Evolutionary conservation across 1,139 yeast genomes (phyloP).

Genomic region (Suhomyces anneliseae): DNA sequence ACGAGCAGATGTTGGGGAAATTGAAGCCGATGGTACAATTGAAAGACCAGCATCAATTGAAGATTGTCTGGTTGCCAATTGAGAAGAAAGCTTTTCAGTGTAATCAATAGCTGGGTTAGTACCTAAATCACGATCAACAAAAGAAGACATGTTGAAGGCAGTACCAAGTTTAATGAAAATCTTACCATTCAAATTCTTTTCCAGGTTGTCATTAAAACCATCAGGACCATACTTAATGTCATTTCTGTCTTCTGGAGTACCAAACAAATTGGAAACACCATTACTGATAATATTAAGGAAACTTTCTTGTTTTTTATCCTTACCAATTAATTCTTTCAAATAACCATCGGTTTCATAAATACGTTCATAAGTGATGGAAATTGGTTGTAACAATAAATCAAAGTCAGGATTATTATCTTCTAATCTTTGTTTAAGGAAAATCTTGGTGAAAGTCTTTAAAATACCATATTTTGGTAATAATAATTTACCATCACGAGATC

Average conservation of each 20-base stretch:
- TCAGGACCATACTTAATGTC: slow-evolving; percentile 8
- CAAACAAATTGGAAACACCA: slow-evolving; percentile 33
- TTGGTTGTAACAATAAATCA: slow-evolving; percentile 52
- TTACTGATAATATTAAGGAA: slow-evolving; percentile 35
- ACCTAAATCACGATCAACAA: slow-evolving; percentile 17
- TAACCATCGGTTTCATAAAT: slow-evolving; percentile 68
- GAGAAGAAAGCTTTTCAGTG: background rate
- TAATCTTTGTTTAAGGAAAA: slow-evolving; percentile 46
- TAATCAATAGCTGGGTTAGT: slow-evolving; percentile 5
- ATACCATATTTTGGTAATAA: slow-evolving; percentile 67
- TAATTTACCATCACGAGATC: slow-evolving; percentile 66
- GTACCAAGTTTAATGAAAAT: slow-evolving; percentile 42
- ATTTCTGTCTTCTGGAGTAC: slow-evolving; percentile 5
- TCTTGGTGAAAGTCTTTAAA: slow-evolving; percentile 49
- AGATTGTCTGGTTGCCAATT: slow-evolving; percentile 2
- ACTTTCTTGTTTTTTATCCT: slow-evolving; percentile 55
- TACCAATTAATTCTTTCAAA: slow-evolving; percentile 59
- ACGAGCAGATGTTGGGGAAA: slow-evolving; percentile 2
- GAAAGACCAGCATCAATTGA: slow-evolving; percentile 4
- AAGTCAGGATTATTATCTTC: slow-evolving; percentile 44
- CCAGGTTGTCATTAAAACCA: slow-evolving; percentile 31
- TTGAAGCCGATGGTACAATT: slow-evolving; percentile 2
- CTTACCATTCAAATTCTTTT: slow-evolving; percentile 35
- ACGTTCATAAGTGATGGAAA: slow-evolving; percentile 63
- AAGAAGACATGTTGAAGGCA: slow-evolving; percentile 31